Evolutionary conservation across 2,329 filamentous ascomycete species (phyloP).

Genomic region (Nannizzia gypsea): DNA sequence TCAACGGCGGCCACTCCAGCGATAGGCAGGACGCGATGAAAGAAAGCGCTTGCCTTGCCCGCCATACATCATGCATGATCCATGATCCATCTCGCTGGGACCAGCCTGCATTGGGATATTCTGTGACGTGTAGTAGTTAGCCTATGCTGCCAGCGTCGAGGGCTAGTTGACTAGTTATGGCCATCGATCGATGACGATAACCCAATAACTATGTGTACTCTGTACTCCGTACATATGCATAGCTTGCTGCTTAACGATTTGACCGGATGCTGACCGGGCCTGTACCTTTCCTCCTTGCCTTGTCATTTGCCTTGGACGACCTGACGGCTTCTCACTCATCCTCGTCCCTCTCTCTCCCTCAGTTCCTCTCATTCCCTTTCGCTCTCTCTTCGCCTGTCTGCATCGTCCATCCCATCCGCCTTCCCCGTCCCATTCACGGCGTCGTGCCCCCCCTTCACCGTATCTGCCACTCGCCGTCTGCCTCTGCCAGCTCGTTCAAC

Average conservation of each 20-base stretch:
- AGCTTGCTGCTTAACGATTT: not conserved
- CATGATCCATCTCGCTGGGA: conserved; percentile 4
- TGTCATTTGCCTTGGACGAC: too few relatives aligned
- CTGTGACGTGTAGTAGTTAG: not conserved
- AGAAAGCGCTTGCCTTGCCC: not conserved
- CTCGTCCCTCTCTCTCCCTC: not conserved
- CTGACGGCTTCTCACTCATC: not conserved
- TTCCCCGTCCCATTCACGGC: not conserved
- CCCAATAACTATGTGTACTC: too few relatives aligned
- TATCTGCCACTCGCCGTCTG: not conserved
- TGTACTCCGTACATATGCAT: not conserved
- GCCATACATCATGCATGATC: not conserved
- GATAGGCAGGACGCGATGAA: not conserved
- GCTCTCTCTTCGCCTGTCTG: not conserved
- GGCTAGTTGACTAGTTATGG: not conserved
- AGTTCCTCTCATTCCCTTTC: not conserved
- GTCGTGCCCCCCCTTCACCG: not conserved
- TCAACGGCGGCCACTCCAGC: too few relatives aligned
- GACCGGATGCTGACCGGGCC: not conserved
- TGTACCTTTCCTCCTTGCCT: not conserved
- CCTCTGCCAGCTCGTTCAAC: too few relatives aligned
- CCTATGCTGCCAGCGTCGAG: not conserved
- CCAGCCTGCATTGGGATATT: not conserved
- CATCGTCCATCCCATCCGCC: not conserved
- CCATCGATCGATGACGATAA: too few relatives aligned